Conservation (phyloP, 805 yeast genomes). For the Metschnikowia anglica region DNA sequence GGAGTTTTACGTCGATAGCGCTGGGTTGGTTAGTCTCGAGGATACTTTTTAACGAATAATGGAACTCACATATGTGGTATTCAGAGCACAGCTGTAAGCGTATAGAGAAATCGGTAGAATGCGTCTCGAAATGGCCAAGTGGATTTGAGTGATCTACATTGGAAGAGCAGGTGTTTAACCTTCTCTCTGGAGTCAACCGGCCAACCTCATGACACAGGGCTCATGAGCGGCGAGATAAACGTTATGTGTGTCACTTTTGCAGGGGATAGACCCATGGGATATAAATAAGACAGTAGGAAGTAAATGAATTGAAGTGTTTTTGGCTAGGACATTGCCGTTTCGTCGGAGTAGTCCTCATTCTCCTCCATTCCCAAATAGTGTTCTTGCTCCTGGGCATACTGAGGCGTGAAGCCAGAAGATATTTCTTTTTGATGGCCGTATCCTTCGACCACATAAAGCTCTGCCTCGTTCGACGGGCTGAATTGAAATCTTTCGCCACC, state of each 20-base stretch:
- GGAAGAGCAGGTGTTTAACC: no score
- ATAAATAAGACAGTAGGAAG: background rate
- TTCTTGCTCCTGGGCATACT: slow-evolving; percentile 35
- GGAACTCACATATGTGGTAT: background rate
- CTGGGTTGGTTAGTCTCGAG: slow-evolving; percentile 17
- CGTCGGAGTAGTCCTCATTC: slow-evolving; percentile 21
- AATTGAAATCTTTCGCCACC: slow-evolving; percentile 22
- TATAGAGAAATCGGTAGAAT: no score
- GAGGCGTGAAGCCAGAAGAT: slow-evolving; percentile 8
- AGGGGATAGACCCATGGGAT: background rate
- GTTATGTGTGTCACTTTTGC: no score
- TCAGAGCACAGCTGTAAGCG: no score
- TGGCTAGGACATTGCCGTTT: slow-evolving; percentile 11
- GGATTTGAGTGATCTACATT: no score
- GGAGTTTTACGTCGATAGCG: slow-evolving; percentile 18
- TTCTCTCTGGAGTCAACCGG: no score
- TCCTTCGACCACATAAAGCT: slow-evolving; percentile 38
- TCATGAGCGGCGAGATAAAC: no score
- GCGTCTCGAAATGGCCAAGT: no score
- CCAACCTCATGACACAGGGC: no score
- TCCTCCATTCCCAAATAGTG: slow-evolving; percentile 40
- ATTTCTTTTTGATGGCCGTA: slow-evolving; percentile 16
- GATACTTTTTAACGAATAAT: slow-evolving; percentile 1
- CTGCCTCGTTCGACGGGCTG: slow-evolving; percentile 42
- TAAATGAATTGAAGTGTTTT: background rate